Evolutionary conservation across 148 eudicot species (phyloP).

Genomic region (Fagopyrum esculentum): DNA sequence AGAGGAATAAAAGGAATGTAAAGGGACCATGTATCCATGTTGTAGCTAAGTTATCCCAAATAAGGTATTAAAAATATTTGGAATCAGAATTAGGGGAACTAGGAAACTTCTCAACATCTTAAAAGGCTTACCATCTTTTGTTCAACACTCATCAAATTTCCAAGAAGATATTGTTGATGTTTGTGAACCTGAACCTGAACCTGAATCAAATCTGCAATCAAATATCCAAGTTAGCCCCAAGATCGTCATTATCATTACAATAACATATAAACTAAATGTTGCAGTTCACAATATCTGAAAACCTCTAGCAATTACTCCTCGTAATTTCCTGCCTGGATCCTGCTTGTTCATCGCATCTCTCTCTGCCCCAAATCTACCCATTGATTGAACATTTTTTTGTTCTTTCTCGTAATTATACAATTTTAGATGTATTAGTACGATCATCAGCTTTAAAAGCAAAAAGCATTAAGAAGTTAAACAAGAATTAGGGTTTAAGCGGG

Average conservation of each 20-base stretch:
- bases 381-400: no score
- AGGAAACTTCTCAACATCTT: background rate
- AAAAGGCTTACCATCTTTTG: background rate
- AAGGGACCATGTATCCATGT: background rate
- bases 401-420: no score
- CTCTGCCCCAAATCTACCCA: background rate
- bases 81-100: background rate
- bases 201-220: background rate
- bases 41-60: background rate
- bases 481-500: background rate
- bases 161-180: background rate
- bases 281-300: background rate
- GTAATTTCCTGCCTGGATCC: background rate
- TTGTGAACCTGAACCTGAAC: background rate
- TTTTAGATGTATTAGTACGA: background rate
- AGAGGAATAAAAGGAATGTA: background rate
- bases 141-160: background rate
- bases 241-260: background rate
- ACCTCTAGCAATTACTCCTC: background rate
- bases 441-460: background rate
- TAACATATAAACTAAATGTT: background rate
- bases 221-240: background rate
- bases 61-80: background rate
- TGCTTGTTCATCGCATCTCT: background rate
- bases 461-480: background rate